phyloP scores from a whole-genome alignment of 345 rosid species.

The Acer yangbiense region DNA sequence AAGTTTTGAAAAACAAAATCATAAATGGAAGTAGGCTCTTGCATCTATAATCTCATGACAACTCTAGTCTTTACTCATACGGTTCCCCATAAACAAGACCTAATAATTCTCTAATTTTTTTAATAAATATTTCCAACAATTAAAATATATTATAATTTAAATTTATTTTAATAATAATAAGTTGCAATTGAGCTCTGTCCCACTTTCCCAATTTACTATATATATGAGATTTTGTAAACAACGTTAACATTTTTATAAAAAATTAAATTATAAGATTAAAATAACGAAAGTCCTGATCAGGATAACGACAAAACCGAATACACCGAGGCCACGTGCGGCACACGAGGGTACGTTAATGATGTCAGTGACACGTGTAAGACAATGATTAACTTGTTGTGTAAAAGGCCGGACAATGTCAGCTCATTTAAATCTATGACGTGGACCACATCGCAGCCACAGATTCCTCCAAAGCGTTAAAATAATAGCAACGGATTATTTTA shows the following conservation, averaged over 20 bases:
- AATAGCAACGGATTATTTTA: not conserved
- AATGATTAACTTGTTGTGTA: not conserved
- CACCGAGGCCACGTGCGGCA: slow-evolving; percentile 35
- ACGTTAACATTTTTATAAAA: too few species aligned
- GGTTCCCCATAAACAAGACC: slow-evolving; percentile 6
- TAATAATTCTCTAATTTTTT: not conserved
- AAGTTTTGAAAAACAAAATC: not conserved
- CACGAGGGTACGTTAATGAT: not conserved
- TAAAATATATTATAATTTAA: too few species aligned
- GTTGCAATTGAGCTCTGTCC: not conserved
- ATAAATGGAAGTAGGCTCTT: not conserved
- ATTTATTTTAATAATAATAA: not conserved
- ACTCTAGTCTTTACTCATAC: not conserved
- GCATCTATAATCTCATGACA: not conserved
- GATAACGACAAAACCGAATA: not conserved
- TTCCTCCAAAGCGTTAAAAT: not conserved
- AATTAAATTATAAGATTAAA: too few species aligned
- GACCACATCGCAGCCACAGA: slow-evolving; percentile 21
- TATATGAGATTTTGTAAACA: not conserved
- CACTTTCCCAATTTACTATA: not conserved
- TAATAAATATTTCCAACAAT: not conserved
- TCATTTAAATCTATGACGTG: slow-evolving; percentile 24
- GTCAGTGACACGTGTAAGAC: slow-evolving; percentile 16
- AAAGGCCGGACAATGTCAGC: slow-evolving; percentile 10
- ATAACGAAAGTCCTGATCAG: not conserved